phyloP scores from a whole-genome alignment of 1,284 basidiomycete genomes.

The Paramarasmius palmivorus region DNA sequence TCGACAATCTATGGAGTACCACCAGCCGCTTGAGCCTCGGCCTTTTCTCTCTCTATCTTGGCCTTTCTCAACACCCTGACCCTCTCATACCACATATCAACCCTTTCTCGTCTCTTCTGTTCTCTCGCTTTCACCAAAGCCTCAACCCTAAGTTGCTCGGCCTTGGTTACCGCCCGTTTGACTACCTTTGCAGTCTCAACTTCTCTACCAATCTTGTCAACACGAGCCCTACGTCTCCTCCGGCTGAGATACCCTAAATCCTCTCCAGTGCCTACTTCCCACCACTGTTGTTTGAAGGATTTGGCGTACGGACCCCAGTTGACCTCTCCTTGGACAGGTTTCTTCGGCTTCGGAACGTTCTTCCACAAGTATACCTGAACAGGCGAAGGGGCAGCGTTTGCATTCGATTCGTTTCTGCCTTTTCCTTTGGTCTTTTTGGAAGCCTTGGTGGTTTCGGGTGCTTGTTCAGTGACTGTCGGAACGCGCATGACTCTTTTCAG shows the following conservation, averaged over 20 bases:
- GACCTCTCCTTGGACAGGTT: background rate
- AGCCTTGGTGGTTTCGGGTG: conserved; percentile 22
- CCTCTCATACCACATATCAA: too few relatives aligned
- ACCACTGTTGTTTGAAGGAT: background rate
- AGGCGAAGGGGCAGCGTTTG: conserved; percentile 16
- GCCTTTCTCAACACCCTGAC: too few relatives aligned
- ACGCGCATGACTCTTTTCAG: conserved; percentile 41
- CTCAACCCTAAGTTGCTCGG: too few relatives aligned
- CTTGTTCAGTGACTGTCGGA: conserved; percentile 26
- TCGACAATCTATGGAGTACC: too few relatives aligned
- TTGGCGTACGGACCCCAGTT: background rate
- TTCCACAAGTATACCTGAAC: background rate
- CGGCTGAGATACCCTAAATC: background rate
- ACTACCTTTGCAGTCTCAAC: too few relatives aligned
- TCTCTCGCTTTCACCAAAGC: too few relatives aligned
- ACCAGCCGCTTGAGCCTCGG: too few relatives aligned
- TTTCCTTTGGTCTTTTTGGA: conserved; percentile 16
- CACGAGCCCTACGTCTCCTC: background rate
- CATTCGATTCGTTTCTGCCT: conserved; percentile 28
- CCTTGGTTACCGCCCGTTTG: too few relatives aligned
- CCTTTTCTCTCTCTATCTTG: too few relatives aligned
- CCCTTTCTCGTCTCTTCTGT: too few relatives aligned
- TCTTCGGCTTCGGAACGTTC: background rate
- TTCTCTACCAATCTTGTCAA: background rate
- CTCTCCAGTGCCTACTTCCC: background rate